Base-by-base conservation (phyloP, 768 basidiomycete species). In the Arthromyces matolae region DNA sequence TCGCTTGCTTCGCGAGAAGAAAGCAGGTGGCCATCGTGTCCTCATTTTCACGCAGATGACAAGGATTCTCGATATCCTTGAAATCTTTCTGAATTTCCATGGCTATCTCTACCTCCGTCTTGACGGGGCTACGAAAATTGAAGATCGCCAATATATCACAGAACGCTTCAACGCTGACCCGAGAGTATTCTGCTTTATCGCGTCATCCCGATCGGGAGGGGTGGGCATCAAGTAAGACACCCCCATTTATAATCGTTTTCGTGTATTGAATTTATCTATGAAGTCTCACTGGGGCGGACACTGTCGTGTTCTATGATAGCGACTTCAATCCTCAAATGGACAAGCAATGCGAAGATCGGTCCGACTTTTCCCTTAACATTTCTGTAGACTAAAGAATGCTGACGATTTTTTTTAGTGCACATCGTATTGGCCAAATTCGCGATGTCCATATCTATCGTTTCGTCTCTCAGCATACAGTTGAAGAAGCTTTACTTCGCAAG, bases 241-340 rank as follows among this genome's bases (percentile, higher is more conserved):
- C 41, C 42, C 33, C 31, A 42, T 23, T 7, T 38, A 6, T 8
- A 40, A 43, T 60, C 36, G 56, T 59, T 51, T 53, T 54, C 44
- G 40, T 54, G 16, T 45, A 45, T 16, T 54, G 48, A 56, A 57
- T 7, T 24, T 24, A 56, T 48, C 25, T 43, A 57, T 62, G 36
- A 65, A 85, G 91, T 65, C 61, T 89, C 52, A 88, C 86, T 5
- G 89, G 89, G 14, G 93, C 93, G 16, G 93, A 95, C 60, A 97
- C 96, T 0, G 95, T 99, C 58, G 81, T 99, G 45, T 94, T 99
- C 65, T 98, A 95, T 60, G 95, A 97, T 61, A 91, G 90, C 51
- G 93, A 96, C 64, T 96, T 95, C 73, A 93, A 92, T 58, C 94
- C 94, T 1, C 94, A 96, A 64, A 96, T 95, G 89, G 95, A 99